Conservation (phyloP, 768 basidiomycete species). For the Boletus barrowsii region DNA sequence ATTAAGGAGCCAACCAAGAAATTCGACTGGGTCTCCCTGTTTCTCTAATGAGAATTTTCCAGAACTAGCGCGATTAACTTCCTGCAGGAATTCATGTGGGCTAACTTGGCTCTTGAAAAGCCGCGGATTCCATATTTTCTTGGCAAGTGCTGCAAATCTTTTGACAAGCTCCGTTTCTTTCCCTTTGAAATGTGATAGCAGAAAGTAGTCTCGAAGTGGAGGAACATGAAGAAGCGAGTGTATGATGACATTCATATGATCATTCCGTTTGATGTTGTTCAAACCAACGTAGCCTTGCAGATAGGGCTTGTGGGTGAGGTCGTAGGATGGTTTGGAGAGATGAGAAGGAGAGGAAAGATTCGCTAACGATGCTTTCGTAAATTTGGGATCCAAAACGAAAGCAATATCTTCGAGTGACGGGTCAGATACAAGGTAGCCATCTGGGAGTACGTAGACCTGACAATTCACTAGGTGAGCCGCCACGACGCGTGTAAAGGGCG, state of each 20-base stretch:
- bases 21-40: slow-evolving; percentile 96
- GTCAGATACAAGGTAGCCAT: slow-evolving; percentile 95
- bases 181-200: slow-evolving; percentile 68
- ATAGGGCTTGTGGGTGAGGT: slow-evolving; percentile 78
- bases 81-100: slow-evolving; percentile 98
- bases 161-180: slow-evolving; percentile 86
- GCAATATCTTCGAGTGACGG: slow-evolving; percentile 95
- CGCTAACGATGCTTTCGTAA: slow-evolving; percentile 57
- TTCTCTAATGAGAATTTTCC: slow-evolving; percentile 92
- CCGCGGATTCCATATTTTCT: slow-evolving; percentile 94
- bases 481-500: slow-evolving; percentile 16
- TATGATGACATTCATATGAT: slow-evolving; percentile 96
- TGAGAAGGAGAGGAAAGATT: slow-evolving; percentile 56
- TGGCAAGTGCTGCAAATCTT: slow-evolving; percentile 82
- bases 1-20: slow-evolving; percentile 93
- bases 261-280: slow-evolving; percentile 97
- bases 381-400: slow-evolving; percentile 85
- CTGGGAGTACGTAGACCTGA: slow-evolving; percentile 95
- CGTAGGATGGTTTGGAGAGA: slow-evolving; percentile 76
- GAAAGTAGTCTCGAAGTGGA: slow-evolving; percentile 83
- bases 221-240: slow-evolving; percentile 90
- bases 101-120: slow-evolving; percentile 98
- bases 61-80: slow-evolving; percentile 83
- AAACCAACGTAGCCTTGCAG: slow-evolving; percentile 92
- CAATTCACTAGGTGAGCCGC: slow-evolving; percentile 16